Conservation (phyloP, 495 filamentous ascomycete species). For the Talaromyces liani region DNA sequence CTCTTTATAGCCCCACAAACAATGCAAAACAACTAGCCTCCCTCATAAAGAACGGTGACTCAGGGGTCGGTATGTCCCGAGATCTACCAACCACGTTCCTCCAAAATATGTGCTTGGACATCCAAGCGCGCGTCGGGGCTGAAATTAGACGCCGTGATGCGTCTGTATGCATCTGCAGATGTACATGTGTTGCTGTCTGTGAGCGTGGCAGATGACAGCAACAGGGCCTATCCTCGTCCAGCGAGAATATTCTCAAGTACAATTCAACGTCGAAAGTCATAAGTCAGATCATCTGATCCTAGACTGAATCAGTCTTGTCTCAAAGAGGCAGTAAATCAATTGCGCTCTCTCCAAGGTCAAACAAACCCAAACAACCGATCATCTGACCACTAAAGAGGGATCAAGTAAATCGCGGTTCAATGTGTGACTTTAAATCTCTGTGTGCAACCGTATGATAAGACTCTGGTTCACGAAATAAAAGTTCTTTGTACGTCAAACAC, state of each 20-base stretch:
- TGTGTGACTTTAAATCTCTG: neutral
- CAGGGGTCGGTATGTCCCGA: neutral
- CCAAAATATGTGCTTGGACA: neutral
- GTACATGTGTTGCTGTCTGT: neutral
- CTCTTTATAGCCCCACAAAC: neutral
- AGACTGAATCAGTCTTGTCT: neutral
- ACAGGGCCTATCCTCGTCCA: neutral
- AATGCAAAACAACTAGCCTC: neutral
- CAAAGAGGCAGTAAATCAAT: neutral
- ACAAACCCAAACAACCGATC: neutral
- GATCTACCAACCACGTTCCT: neutral
- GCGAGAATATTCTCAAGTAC: neutral
- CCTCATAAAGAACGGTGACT: neutral
- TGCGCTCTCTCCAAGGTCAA: neutral
- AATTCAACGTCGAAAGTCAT: neutral
- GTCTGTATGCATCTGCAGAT: neutral
- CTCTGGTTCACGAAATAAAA: neutral
- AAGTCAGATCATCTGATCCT: neutral
- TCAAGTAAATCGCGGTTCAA: neutral
- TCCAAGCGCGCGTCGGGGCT: neutral
- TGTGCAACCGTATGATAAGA: neutral
- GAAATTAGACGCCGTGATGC: neutral
- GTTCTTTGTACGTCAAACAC: neutral
- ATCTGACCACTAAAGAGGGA: neutral
- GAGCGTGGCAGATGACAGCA: neutral